Percentiles rank a stretch among this genome's conserved stretches.
These are phyloP conservation scores for Phytophthora podocarpi DNA, from an alignment of 352 stramenopile species.

Conservation along the genomic window DNA sequence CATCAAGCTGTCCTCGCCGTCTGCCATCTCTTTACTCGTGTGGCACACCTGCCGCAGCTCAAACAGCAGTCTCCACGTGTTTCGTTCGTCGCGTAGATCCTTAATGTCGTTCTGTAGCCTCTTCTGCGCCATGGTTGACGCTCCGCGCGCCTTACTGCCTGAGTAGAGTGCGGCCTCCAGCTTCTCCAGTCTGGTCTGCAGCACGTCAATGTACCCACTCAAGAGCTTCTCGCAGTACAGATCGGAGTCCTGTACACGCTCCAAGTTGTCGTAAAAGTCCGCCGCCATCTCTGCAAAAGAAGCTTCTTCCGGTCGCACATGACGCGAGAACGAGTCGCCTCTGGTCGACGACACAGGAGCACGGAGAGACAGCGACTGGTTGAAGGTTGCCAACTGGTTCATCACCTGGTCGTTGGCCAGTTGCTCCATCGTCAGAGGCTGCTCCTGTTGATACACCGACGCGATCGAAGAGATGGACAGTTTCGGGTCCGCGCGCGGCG, in stretches of 20 bases:
- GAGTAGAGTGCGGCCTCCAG: slow-evolving; percentile 43
- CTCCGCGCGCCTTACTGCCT: slow-evolving; percentile 23
- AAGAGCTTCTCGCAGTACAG: slow-evolving; percentile 77
- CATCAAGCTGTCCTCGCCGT: slow-evolving; percentile 44
- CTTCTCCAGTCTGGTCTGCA: slow-evolving; percentile 69
- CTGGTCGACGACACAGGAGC: slow-evolving; percentile 32
- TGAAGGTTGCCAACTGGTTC: slow-evolving; percentile 49
- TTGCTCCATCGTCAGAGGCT: slow-evolving; percentile 18
- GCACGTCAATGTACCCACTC: slow-evolving; percentile 75
- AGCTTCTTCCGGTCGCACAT: slow-evolving; percentile 75
- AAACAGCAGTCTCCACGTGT: slow-evolving; percentile 83
- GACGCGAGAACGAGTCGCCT: slow-evolving; percentile 49
- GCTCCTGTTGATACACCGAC: slow-evolving; percentile 53
- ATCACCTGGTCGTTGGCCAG: slow-evolving; percentile 43
- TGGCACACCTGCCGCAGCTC: slow-evolving; percentile 74
- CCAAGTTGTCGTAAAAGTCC: slow-evolving; percentile 78
- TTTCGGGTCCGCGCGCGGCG: slow-evolving; percentile 40
- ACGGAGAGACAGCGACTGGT: slow-evolving; percentile 42
- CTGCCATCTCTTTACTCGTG: slow-evolving; percentile 27
- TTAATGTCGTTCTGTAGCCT: slow-evolving; percentile 57
- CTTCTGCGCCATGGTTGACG: slow-evolving; percentile 27
- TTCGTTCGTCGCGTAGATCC: slow-evolving; percentile 78
- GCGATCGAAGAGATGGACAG: slow-evolving; percentile 79
- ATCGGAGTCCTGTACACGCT: slow-evolving; percentile 73
- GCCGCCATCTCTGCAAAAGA: slow-evolving; percentile 78